phyloP scores from a whole-genome alignment of 2,329 filamentous ascomycete genomes.

The Cercospora sp. region DNA sequence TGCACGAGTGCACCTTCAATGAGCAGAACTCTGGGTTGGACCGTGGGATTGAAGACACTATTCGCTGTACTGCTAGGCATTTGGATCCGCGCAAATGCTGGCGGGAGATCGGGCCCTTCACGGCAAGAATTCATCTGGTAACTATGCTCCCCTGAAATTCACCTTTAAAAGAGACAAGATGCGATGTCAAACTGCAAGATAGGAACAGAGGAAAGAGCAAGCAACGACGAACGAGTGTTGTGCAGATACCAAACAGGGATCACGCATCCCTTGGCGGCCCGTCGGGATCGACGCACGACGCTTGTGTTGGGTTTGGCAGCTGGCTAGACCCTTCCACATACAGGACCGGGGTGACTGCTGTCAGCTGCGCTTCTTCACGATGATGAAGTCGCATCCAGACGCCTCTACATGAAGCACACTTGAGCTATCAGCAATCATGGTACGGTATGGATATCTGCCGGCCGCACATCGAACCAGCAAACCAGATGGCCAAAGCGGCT shows the following conservation, averaged over 20 bases:
- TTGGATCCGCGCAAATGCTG: not conserved
- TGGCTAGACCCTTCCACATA: not conserved
- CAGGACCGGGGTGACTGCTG: not conserved
- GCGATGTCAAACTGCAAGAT: not conserved
- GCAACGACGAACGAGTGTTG: not conserved
- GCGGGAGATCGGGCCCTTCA: not conserved
- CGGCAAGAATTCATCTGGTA: not conserved
- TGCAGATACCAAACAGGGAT: not conserved
- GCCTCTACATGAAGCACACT: not conserved
- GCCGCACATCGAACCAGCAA: not conserved
- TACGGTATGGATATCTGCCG: not conserved
- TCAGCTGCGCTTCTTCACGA: not conserved
- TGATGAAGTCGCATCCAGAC: not conserved
- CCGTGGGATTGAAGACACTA: not conserved
- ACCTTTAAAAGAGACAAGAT: not conserved
- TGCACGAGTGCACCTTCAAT: not conserved
- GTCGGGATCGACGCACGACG: not conserved
- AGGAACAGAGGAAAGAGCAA: not conserved
- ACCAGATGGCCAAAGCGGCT: not conserved
- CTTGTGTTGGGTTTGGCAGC: not conserved
- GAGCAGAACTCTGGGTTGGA: not conserved
- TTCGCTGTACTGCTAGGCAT: not conserved
- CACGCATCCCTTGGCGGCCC: not conserved
- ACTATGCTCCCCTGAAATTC: not conserved
- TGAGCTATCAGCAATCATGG: not conserved